Base-by-base conservation (phyloP, 306 rosid genomes). In the Lathyrus oleraceus region DNA sequence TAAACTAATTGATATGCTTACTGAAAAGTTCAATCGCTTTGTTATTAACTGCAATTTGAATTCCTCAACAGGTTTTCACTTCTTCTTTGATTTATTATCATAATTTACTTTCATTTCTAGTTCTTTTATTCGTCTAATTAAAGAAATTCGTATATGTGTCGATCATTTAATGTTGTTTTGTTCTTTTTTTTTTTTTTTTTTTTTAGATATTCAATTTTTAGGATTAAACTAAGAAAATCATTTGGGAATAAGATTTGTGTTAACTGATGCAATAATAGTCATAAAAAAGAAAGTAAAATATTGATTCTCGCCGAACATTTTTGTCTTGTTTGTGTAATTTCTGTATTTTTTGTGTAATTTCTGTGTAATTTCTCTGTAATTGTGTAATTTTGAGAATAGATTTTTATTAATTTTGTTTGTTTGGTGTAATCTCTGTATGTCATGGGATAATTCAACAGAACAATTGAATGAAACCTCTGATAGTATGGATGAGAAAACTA, bases 51-150 rank as follows among this genome's bases (percentile, higher is more conserved):
- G 70, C 51, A 70, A 82, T 71, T 68, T 68, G 66, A 71, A 71
- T 56, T 36, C 83, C 4, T 43, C 78, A 5, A 61, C 77, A 80
- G 86, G 92, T 88, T 72, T 35, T 25, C 7, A 2, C 7, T 35
- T 35, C 27, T 40, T 69, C 68, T 52, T 2, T 32, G 2, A 32
- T 32, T 32, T 32, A 32, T 32, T 32, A 6, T 32, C 8, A 4
- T 30, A 30, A 0, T 30, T 30, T 30, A 30, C 32, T 10, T 48
- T 48, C 54, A 48, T 48, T 48, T 48, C 21, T n/a, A 15, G 17
- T 44, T n/a, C 51, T 15, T 12, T n/a, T 38, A 7, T 70, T 64
- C 5, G 7, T 43, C 6, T 43, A n/a, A 43, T 43, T 4, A 11
- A 51, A 35, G 11, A 17, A 48, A 48, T 15, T 19, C 23, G 8